Evolutionary conservation across 257 asterid species (phyloP).

Genomic region (Cinchona pubescens): DNA sequence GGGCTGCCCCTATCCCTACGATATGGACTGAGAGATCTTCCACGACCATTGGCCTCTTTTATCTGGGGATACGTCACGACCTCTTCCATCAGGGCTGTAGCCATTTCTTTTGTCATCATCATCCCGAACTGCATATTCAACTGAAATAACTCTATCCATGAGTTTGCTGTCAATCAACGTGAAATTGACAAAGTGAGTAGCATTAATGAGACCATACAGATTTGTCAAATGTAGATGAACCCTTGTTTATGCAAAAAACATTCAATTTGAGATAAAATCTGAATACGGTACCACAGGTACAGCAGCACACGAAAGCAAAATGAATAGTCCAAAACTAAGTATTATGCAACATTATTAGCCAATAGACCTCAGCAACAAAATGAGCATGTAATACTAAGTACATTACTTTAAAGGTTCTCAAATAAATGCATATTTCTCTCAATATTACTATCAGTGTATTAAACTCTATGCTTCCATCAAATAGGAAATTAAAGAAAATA

Average conservation of each 20-base stretch:
- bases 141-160: conserved; percentile 84
- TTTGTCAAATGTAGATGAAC: no score
- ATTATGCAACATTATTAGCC: not conserved
- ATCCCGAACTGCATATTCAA: conserved; percentile 77
- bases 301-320: not conserved
- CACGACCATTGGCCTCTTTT: conserved; percentile 57
- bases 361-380: not conserved
- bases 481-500: not conserved
- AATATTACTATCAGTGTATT: not conserved
- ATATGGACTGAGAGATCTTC: conserved; percentile 73
- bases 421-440: not conserved
- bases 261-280: not conserved
- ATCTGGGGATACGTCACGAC: conserved; percentile 59
- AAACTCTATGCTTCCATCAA: not conserved
- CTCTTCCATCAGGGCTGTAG: conserved; percentile 78
- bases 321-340: not conserved
- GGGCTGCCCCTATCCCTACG: conserved; percentile 87
- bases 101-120: conserved; percentile 77
- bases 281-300: not conserved
- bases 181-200: conserved; percentile 6
- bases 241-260: not conserved
- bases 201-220: not conserved
- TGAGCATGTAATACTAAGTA: not conserved
- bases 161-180: conserved; percentile 53
- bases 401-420: not conserved